phyloP scores from a whole-genome alignment of 768 basidiomycete species.

The Serpula lacrymans region DNA sequence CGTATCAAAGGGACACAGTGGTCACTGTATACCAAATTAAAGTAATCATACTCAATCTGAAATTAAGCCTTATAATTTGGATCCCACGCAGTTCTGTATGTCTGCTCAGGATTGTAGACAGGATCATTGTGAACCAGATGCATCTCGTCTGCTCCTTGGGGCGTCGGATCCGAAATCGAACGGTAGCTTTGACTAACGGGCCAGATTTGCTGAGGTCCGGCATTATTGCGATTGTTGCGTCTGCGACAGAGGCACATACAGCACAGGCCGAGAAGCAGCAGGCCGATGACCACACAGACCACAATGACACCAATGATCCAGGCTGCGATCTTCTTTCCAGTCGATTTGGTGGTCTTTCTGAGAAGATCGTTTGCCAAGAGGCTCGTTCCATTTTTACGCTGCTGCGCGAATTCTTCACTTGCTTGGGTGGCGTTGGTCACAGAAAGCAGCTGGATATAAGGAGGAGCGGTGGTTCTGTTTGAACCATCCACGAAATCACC shows the following conservation, averaged over 20 bases:
- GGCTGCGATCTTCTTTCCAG: not conserved
- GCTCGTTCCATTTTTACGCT: constrained; percentile 6
- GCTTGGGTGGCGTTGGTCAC: constrained; percentile 47
- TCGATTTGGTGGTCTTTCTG: constrained; percentile 35
- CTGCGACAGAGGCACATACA: too few relatives aligned
- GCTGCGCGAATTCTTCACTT: constrained; percentile 10
- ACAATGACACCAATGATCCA: constrained; percentile 16
- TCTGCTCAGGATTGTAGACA: constrained; percentile 12
- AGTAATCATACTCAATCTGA: too few relatives aligned
- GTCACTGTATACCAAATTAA: too few relatives aligned
- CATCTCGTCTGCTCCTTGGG: constrained; percentile 25
- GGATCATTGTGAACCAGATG: constrained; percentile 15
- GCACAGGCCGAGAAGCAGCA: constrained; percentile 6
- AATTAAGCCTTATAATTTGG: too few relatives aligned
- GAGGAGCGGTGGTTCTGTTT: constrained; percentile 32
- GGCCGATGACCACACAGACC: constrained; percentile 4
- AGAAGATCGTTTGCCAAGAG: constrained; percentile 30
- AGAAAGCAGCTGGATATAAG: constrained; percentile 64
- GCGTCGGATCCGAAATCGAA: constrained; percentile 21
- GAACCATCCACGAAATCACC: constrained; percentile 55
- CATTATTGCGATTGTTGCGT: too few relatives aligned
- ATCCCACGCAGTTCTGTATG: constrained; percentile 25
- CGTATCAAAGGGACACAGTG: too few relatives aligned
- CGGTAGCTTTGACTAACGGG: constrained; percentile 15
- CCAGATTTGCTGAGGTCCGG: too few relatives aligned